Base-by-base conservation (phyloP, 139 green algal genomes). In the Chlamydomonas sp. region DNA sequence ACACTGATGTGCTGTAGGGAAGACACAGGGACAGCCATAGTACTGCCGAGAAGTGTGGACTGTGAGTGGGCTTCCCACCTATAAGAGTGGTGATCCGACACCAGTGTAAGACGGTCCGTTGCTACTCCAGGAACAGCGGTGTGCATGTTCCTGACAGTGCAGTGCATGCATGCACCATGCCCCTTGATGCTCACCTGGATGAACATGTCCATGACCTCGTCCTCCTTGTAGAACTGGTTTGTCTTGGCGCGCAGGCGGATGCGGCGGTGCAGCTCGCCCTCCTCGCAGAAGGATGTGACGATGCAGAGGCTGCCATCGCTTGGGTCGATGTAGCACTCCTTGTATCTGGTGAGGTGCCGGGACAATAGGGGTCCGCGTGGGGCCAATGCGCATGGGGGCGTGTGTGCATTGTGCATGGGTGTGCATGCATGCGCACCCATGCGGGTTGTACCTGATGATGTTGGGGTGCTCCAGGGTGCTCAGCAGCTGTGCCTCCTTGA, bases 181-280 rank as follows among this genome's bases (percentile, higher is more conserved):
- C 24, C 58, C 4, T 24, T 13, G 22, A 31, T 37, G 29, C 70
- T 5, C 29, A 87, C 81, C 81, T 89, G 84, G 2, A 90, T 61
- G 48, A 90, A 90, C 48, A 83, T 81, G 60, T 90, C 75, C 84
- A 90, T 87, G 39, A 90, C 61, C 59, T 88, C 81, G 3, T 81
- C 43, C 65, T 90, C 84, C 16, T 54, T 68, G 64, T 88, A 88
- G 28, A 78, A 79, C 33, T 77, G 39, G 30, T 76, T 76, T 1
- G 66, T 43, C 8, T 68, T 57, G 0, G 60, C 58, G 2, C 73
- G 65, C 39, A 72, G 64, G 2, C 76, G 37, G 2, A 84, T 84
- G 1, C 35, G 8, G 24, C 35, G 71, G 73, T 82, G 83, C 10
- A 87, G 57, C 59, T 87, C 78, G 3, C 81, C 78, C 47, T 83